These are phyloP conservation scores for Apiospora aurea DNA, from an alignment of 2,329 filamentous ascomycete genomes.

Conservation along the genomic window DNA sequence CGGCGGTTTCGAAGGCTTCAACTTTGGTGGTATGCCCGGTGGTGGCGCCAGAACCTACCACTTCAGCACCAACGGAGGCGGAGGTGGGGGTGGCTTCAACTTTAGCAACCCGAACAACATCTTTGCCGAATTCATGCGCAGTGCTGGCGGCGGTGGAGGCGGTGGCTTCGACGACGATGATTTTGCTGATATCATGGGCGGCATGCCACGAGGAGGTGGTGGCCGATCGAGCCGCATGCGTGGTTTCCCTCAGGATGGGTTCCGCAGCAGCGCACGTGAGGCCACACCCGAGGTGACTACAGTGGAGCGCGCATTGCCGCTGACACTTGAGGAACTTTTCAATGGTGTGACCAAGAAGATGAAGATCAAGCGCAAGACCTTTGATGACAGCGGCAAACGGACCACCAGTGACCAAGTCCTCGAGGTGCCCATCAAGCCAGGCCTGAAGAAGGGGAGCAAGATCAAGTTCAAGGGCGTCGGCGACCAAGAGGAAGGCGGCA, in stretches of 20 bases:
- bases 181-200: constrained; percentile 48
- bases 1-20: constrained; percentile 61
- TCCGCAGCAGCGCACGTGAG: constrained; percentile 47
- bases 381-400: constrained; percentile 84
- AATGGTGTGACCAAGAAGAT: constrained; percentile 93
- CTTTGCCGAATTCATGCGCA: constrained; percentile 83
- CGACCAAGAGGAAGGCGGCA: constrained; percentile 94
- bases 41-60: constrained; percentile 66
- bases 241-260: constrained; percentile 35
- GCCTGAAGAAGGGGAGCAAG: constrained; percentile 95
- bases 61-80: constrained; percentile 64
- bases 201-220: constrained; percentile 42
- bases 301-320: constrained; percentile 81
- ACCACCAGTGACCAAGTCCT: constrained; percentile 88
- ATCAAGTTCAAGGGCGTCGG: constrained; percentile 99
- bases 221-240: constrained; percentile 48
- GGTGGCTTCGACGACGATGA: constrained; percentile 26
- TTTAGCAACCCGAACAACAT: constrained; percentile 87
- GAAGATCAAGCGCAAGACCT: constrained; percentile 97
- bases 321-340: constrained; percentile 89
- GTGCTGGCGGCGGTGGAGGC: constrained; percentile 47
- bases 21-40: constrained; percentile 51
- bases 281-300: constrained; percentile 86
- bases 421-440: constrained; percentile 94
- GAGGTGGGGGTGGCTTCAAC: constrained; percentile 67